Base-by-base conservation (phyloP, 2,329 filamentous ascomycete species). In the Apiospora malaysiana region DNA sequence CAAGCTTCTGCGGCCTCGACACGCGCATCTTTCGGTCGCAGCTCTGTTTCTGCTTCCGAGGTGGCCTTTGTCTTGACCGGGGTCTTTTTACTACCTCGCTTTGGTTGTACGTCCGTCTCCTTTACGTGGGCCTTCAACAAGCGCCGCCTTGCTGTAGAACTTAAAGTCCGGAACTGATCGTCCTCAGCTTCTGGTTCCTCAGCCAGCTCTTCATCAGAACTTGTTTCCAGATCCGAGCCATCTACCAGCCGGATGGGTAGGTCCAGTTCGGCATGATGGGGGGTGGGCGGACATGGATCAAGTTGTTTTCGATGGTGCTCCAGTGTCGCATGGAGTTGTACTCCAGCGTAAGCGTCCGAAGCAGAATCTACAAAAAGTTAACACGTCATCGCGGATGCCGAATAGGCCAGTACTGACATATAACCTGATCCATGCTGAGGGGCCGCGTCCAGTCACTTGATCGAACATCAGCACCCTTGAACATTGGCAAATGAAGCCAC, bases 271-370 rank as follows among this genome's bases (percentile, higher is more conserved):
- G 88, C 90, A 75, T 90, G 87, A 21, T 87, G 85, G 0, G 94
- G 94, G 8, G 88, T 84, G 4, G 93, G 92, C 6, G 95, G 95
- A 2, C 83, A 86, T 1, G 94, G 94, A 16, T 88, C 81, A 72
- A 97, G 83, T 8, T 84, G 83, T 75, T 88, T 85, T 21, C 95
- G 87, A 76, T 92, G 89, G 68, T 88, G 82, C 71, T 98, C 91
- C 63, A 97, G 83, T 0, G 87, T 86, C 72, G 93, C 85, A 77
- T 90, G 97, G 1, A 98, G 83, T 70, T 93, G 91, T 14, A 92
- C 81, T 59, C 91, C 89, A 71, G 93, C 94, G 78, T 97, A 98
- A 0, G 94, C 92, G 79, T 97, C 94, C 0, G 93, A 91, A 16
- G 94, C 94, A 12, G 93, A 90, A 80, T 95, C 91, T 93, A 75